Base-by-base conservation (phyloP, 805 yeast genomes). In the Pichia gijzeniarum region DNA sequence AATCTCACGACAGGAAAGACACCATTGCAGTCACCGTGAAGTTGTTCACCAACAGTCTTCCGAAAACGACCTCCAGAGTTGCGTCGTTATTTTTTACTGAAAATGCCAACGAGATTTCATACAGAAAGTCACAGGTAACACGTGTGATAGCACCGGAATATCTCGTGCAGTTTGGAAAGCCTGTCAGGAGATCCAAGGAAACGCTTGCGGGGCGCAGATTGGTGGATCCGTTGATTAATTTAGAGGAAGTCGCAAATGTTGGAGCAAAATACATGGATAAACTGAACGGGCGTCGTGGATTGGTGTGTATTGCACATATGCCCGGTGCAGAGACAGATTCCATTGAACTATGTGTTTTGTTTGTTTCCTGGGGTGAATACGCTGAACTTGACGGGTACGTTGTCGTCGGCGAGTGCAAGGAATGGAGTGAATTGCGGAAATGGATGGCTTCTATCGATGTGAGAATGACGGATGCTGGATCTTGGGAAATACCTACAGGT, bases 121-220 rank as follows among this genome's bases (percentile, higher is more conserved):
- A 52, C 38, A 50, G 52, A 34, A 48, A 53, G 16, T 41, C 60
- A 1, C 6, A 21, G 13, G 43, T 61, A 3, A 51, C 64, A 2
- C 48, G 64, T 33, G 44, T 61, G 5, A 45, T 60, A 30, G 50
- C 62, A 7, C 64, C 65, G 4, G 64, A 61, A 41, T 60, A 51
- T 44, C 45, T 61, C 4, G 40, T 60, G 1, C 64, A 60, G 40
- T 48, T 48, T 20, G 64, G 64, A 8, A 36, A 40, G 14, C 45
- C 59, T 1, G 39, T 40, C 1, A 42, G 52, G 34, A 25, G 57
- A 25, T 25, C 28, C 28, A 25, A 25, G 10, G 28, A 17, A 48
- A 48, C 5, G 17, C 22, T 13, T 22, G 22, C 8, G 31, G 40
- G 3, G 2, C 43, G 35, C 16, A 5, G 4, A 28, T n/a, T 14